phyloP scores from a whole-genome alignment of 495 filamentous ascomycete species.

The Mytilinidion resinicola region DNA sequence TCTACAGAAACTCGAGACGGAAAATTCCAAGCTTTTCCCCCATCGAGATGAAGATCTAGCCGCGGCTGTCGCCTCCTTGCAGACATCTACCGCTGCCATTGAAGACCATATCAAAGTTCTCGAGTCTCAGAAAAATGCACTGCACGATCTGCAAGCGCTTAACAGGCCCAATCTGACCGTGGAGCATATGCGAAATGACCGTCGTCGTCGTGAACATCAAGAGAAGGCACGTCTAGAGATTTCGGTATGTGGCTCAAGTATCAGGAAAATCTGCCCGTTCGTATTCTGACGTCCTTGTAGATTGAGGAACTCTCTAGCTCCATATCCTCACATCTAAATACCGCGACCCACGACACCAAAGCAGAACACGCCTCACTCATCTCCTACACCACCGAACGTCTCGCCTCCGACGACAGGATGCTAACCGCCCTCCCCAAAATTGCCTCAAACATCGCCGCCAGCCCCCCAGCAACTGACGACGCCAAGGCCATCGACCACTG shows the following conservation, averaged over 20 bases:
- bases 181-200: constrained; percentile 22
- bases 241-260: constrained; percentile 8
- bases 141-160: constrained; percentile 26
- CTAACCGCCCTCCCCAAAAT: constrained; percentile 33
- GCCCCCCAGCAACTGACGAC: constrained; percentile 7
- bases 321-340: constrained; percentile 20
- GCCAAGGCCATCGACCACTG: constrained; percentile 30
- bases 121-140: constrained; percentile 33
- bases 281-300: constrained; percentile 1
- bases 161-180: constrained; percentile 20
- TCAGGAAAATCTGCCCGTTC: not conserved
- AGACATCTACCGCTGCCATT: constrained; percentile 34
- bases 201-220: constrained; percentile 24
- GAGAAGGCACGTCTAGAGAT: constrained; percentile 32
- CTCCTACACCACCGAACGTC: constrained; percentile 19
- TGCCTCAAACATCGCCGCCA: constrained; percentile 19
- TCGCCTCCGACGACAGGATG: constrained; percentile 34
- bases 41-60: constrained; percentile 30
- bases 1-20: constrained; percentile 1
- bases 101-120: constrained; percentile 34
- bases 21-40: constrained; percentile 16
- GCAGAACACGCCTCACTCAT: constrained; percentile 13
- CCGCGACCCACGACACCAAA: constrained; percentile 19
- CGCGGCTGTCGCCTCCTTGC: constrained; percentile 30
- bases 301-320: constrained; percentile 28